Evolutionary conservation across 2,329 filamentous ascomycete species (phyloP), one percentile per base, ranked within the genome.

Genomic region (Nothophoma quercina): DNA sequence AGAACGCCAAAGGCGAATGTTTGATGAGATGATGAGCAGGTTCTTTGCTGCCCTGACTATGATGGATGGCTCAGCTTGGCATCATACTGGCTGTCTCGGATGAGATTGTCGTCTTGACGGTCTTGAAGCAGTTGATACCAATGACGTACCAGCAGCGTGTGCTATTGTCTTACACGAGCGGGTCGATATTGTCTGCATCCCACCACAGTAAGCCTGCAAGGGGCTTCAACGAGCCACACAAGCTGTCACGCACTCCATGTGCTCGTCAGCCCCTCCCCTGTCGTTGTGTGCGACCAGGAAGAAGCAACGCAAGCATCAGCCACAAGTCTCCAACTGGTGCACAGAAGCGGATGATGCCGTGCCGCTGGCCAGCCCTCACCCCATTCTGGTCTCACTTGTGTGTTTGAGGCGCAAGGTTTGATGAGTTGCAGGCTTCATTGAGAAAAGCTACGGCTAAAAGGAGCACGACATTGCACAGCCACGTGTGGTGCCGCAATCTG

Each of bases 151-250:
- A n/a, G 23, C 12, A 35, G 30, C 19, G 23, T 18, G 18, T 28
- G 32, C 32, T 32, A 32, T 34, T 33, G 33, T 51, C 40, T 51
- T 34, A 51, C 48, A 51, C 48, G 34, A 45, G 48, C 40, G 15
- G n/a, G 10, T 23, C 41, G 39, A 46, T 51, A 49, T 25, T 35
- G 4, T 23, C 29, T 25, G 41, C 41, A 30, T 23, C 13, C 21
- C 32, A 38, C 29, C 29, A 16, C 40, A 23, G 35, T 40, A 19
- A 25, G 29, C 35, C 12, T 46, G 23, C 29, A 41, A 46, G 35
- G 41, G 22, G 19, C 15, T 10, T 13, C 9, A 16, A 7, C n/a
- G 12, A 35, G 21, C 41, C 40, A 43, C 29, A 18, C 29, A 26
- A 34, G 21, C 21, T 25, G 19, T 23, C 13, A 12, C n/a, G 3